Base-by-base conservation (phyloP, 345 rosid genomes). In the Turnera subulata region DNA sequence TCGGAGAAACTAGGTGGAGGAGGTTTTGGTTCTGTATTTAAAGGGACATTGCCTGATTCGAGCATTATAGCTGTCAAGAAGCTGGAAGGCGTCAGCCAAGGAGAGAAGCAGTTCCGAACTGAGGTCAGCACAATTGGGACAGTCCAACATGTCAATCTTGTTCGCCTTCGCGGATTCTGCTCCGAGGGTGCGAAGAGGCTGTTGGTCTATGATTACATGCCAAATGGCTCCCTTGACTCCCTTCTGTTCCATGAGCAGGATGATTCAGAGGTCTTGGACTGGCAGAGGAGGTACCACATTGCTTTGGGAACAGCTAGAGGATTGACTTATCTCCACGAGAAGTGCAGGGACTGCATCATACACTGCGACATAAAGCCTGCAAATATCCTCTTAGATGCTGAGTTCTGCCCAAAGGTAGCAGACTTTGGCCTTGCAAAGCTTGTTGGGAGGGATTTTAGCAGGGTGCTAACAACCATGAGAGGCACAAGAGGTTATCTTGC, bases 401-500 rank as follows among this genome's bases (percentile, higher is more conserved):
- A 88, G 4, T 70, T 82, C 14, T 72, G 81, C 63, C 84, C 97
- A 4, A 88, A 88, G 76, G 89, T 91, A 32, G 85, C 96, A 16
- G 97, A 91, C 56, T 91, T 91, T 20, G 94, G 96, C 16, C 69
- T 91, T 51, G 89, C 97, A 18, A 88, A 91, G 81, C 85, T 91
- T 2, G 73, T 85, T 5, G 96, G 96, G 25, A 63, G 94, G 25
- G 96, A 88, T 11, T 91, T 91, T 61, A 85, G 94, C 67, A 68
- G 97, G 61, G 94, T 83, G 20, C 73, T 87, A 51, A 91, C 96
- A 2, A 88, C 89, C 39, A 79, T 83, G 76, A 82, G 91, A 72
- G 97, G 97, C 20, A 88, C 96, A 18, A 78, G 91, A 76, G 94
- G 96, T 11, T 91, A 91, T 63, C 94, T 91, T 5, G 97, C 94